These are phyloP conservation scores for Arthonia radiata DNA, from an alignment of 495 filamentous ascomycete species.

Conservation along the genomic window DNA sequence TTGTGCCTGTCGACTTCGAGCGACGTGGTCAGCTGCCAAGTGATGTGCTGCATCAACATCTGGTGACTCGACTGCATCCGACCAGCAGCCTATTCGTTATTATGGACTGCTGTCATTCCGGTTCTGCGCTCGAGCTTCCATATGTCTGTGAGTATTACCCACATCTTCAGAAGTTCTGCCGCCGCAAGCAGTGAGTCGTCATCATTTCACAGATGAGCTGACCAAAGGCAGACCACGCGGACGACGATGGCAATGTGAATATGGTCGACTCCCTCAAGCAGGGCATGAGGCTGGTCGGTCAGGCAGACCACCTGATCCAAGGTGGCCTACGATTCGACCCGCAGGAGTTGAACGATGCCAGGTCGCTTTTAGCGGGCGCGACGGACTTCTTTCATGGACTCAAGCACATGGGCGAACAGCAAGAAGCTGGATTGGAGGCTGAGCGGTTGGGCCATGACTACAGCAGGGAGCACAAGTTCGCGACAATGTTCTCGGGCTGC, in stretches of 20 bases:
- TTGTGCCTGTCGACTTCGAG: slow-evolving; percentile 30
- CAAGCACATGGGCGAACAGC: slow-evolving; percentile 17
- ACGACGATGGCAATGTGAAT: slow-evolving; percentile 28
- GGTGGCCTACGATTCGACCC: slow-evolving; percentile 29
- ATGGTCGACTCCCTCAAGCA: slow-evolving; percentile 28
- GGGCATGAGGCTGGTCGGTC: slow-evolving; percentile 21
- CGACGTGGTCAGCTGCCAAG: slow-evolving; percentile 24
- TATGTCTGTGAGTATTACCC: no score
- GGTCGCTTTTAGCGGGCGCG: slow-evolving; percentile 26
- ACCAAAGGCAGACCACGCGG: no score
- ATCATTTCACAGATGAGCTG: no score
- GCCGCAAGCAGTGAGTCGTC: no score
- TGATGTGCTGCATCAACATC: slow-evolving; percentile 23
- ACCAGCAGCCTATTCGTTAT: slow-evolving; percentile 27
- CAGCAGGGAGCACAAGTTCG: slow-evolving; percentile 23
- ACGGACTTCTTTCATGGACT: slow-evolving; percentile 27
- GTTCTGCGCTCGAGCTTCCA: slow-evolving; percentile 31
- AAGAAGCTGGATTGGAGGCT: slow-evolving; percentile 24
- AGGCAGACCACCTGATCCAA: slow-evolving; percentile 22
- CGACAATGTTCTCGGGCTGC: slow-evolving; percentile 36
- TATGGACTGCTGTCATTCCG: slow-evolving; percentile 39
- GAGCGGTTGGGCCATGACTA: slow-evolving; percentile 27
- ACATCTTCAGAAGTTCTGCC: no score
- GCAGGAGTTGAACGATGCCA: slow-evolving; percentile 23
- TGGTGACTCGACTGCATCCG: slow-evolving; percentile 26